Evolutionary conservation across 2,329 filamentous ascomycete genomes (phyloP).

Genomic region (Scedosporium minutisporum): DNA sequence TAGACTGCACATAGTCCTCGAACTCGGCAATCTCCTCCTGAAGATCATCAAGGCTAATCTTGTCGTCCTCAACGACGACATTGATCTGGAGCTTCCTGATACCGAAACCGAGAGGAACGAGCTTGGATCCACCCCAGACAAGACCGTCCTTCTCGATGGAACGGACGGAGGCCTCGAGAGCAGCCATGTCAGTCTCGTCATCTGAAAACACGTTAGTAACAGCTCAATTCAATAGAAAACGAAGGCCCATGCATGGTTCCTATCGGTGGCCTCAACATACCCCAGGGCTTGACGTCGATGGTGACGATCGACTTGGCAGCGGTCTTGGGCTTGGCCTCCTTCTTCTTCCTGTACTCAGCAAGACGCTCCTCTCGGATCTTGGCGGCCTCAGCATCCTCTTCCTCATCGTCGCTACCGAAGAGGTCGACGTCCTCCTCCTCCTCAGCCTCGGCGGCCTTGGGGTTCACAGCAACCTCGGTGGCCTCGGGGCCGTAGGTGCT

Average conservation of each 20-base stretch:
- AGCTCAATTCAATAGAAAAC: neutral
- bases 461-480: slow-evolving; percentile 69
- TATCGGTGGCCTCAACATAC: slow-evolving; percentile 47
- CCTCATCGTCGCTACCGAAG: slow-evolving; percentile 88
- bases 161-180: slow-evolving; percentile 72
- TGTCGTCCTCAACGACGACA: slow-evolving; percentile 77
- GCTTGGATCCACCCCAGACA: slow-evolving; percentile 86
- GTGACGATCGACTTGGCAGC: slow-evolving; percentile 95
- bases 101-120: slow-evolving; percentile 87
- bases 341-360: slow-evolving; percentile 93
- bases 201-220: slow-evolving; percentile 37
- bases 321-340: slow-evolving; percentile 84
- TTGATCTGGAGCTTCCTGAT: slow-evolving; percentile 99
- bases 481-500: slow-evolving; percentile 85
- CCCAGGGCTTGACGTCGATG: slow-evolving; percentile 97
- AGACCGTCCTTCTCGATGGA: slow-evolving; percentile 86
- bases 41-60: slow-evolving; percentile 70
- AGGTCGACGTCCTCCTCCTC: slow-evolving; percentile 70
- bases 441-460: slow-evolving; percentile 47
- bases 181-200: slow-evolving; percentile 86
- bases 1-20: slow-evolving; percentile 94
- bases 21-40: slow-evolving; percentile 72
- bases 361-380: slow-evolving; percentile 80
- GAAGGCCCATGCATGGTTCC: neutral
- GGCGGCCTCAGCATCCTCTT: slow-evolving; percentile 82